Base-by-base conservation (phyloP, 2,329 filamentous ascomycete species). In the Pyrenophora teres region DNA sequence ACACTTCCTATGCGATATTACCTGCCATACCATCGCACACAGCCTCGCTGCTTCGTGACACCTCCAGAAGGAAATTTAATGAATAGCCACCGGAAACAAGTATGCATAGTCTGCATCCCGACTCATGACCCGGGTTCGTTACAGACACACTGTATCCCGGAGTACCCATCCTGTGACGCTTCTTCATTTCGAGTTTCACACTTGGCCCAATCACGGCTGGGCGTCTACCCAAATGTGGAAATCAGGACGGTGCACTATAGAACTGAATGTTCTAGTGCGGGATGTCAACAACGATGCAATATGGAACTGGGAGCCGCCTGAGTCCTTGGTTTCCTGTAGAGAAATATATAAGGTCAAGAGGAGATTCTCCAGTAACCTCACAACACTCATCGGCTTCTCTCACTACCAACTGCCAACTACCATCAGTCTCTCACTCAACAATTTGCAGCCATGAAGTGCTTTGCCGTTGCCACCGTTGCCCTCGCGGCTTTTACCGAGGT, bases 401-500 rank as follows among this genome's bases (percentile, higher is more conserved):
- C 50, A 33, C 36, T 52, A 55, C 18, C 49, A 52, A 30, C 43
- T 32, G 39, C 23, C 49, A 52, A 32, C 43, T 32, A 40, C 23
- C 38, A 30, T 31, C 42, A 40, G 25, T 47, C 39, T 48, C 44
- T 40, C 31, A 48, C 40, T 39, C n/a, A 15, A n/a, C 37, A 50
- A 18, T 6, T 13, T 19, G 12, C 36, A 48, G 53, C 7, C 33
- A 73, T 74, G 70, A 74, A 72, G 68, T 63, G 67, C 39, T 61
- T 72, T 59, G 56, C 67, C 21, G 61, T 68, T 38, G 60, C 65
- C 33, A 60, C 68, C 39, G 44, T 74, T 46, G 64, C 68, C 42
- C 57, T 71, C 31, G 69, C 68, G 27, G 62, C 65, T 35, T 66
- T 73, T 51, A 61, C 68, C 45, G 63, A 73, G 57, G 65, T 71